These are phyloP conservation scores for Pseudotsuga menziesii DNA, from an alignment of 75 land plant genomes.

Conservation along the genomic window DNA sequence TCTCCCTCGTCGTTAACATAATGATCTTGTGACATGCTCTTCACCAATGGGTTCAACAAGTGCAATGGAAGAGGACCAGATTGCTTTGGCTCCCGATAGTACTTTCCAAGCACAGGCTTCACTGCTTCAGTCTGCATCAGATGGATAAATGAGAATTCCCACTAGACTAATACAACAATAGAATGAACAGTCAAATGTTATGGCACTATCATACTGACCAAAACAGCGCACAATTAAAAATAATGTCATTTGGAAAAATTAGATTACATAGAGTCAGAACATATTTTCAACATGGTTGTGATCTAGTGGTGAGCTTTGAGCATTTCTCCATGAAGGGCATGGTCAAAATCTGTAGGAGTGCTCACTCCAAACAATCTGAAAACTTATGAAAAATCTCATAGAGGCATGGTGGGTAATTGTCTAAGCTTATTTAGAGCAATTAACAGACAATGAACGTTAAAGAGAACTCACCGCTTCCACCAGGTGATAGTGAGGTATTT, in stretches of 20 bases:
- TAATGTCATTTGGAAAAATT: neutral
- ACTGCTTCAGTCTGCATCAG: constrained; percentile 69
- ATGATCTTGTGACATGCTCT: constrained; percentile 72
- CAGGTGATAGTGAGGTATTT: constrained; percentile 91
- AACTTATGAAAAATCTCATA: neutral
- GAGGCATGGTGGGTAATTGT: neutral
- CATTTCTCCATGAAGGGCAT: neutral
- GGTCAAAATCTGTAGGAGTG: neutral
- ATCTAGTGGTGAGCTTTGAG: neutral
- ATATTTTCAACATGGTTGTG: no score
- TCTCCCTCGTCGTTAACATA: constrained; percentile 80
- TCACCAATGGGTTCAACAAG: constrained; percentile 44
- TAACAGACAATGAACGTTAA: neutral
- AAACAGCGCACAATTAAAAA: neutral
- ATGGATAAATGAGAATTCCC: neutral
- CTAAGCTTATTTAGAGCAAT: neutral
- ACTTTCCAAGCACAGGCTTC: constrained; percentile 79
- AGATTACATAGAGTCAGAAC: neutral
- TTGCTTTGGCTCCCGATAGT: constrained; percentile 77
- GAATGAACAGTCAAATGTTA: neutral
- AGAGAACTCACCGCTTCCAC: constrained; percentile 77
- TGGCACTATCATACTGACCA: neutral
- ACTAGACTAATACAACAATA: neutral
- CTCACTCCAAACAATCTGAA: no score
- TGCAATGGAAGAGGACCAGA: constrained; percentile 80